Percentiles rank a stretch among this genome's conserved stretches.
phyloP scores from a whole-genome alignment of 225 moss, liverwort and hornwort species.

The Neckera pumila region DNA sequence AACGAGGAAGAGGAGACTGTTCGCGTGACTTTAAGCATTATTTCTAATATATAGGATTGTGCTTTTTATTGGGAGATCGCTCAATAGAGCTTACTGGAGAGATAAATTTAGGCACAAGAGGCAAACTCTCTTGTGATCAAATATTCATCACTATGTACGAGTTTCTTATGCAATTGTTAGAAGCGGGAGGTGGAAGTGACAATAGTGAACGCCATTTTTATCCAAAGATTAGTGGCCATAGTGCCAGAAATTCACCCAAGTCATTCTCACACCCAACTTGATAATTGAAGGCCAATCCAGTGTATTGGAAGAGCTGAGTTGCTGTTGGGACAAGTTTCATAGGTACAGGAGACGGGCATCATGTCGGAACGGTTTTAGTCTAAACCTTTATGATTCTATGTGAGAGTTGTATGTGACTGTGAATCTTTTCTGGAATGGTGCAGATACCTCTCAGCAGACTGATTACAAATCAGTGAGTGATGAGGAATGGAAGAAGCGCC shows the following conservation, averaged over 20 bases:
- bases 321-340: neutral
- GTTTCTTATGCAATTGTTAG: neutral
- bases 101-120: neutral
- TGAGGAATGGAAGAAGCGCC: conserved; percentile 74
- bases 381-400: neutral
- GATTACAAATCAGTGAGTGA: conserved; percentile 44
- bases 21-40: neutral
- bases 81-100: neutral
- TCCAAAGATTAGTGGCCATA: neutral
- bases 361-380: neutral
- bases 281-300: neutral
- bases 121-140: neutral
- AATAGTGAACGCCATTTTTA: neutral
- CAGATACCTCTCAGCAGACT: conserved; percentile 38
- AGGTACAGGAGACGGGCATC: neutral
- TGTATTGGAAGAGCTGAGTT: neutral
- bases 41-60: neutral
- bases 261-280: neutral
- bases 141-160: neutral
- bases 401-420: neutral
- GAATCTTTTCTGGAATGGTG: neutral
- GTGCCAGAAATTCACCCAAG: neutral
- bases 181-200: neutral
- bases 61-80: neutral
- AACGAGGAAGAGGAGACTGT: neutral